Evolutionary conservation across 768 basidiomycete species (phyloP).

Genomic region (Lactarius hengduanensis): DNA sequence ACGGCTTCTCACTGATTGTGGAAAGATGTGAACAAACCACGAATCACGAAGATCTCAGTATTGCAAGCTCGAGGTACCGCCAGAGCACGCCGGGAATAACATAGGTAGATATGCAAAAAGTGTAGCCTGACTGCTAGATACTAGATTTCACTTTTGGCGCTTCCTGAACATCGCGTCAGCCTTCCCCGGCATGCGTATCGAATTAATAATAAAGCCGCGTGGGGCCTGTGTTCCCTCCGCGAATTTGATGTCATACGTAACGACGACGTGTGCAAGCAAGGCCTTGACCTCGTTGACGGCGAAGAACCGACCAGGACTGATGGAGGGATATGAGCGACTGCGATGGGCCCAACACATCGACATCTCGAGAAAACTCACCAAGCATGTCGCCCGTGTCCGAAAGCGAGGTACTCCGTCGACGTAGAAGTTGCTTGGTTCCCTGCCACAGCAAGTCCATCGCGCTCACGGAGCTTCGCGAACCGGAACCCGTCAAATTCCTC

Average conservation of each 20-base stretch:
- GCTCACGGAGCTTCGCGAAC: constrained; percentile 36
- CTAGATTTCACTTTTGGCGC: constrained; percentile 16
- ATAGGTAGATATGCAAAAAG: neutral
- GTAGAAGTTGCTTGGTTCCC: constrained; percentile 34
- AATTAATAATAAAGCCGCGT: neutral
- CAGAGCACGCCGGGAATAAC: neutral
- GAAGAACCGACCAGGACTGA: constrained; percentile 25
- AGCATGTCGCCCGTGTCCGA: constrained; percentile 33
- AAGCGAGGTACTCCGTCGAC: constrained; percentile 36
- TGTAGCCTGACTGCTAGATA: neutral
- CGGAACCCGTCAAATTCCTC: constrained; percentile 42
- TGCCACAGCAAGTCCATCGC: constrained; percentile 21
- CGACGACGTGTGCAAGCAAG: constrained; percentile 31
- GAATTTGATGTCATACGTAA: constrained; percentile 32
- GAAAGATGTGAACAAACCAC: no score
- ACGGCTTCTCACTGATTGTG: neutral
- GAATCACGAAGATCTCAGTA: neutral
- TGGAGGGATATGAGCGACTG: neutral
- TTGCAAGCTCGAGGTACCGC: neutral
- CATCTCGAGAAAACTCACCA: constrained; percentile 30
- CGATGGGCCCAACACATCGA: neutral
- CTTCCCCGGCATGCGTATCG: constrained; percentile 11
- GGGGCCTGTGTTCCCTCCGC: constrained; percentile 25
- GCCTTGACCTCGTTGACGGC: constrained; percentile 30
- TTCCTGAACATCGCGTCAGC: constrained; percentile 31